Evolutionary conservation across 495 filamentous ascomycete genomes (phyloP), one percentile per base, ranked within the genome.

Genomic region (Aspergillus saccharolyticus): DNA sequence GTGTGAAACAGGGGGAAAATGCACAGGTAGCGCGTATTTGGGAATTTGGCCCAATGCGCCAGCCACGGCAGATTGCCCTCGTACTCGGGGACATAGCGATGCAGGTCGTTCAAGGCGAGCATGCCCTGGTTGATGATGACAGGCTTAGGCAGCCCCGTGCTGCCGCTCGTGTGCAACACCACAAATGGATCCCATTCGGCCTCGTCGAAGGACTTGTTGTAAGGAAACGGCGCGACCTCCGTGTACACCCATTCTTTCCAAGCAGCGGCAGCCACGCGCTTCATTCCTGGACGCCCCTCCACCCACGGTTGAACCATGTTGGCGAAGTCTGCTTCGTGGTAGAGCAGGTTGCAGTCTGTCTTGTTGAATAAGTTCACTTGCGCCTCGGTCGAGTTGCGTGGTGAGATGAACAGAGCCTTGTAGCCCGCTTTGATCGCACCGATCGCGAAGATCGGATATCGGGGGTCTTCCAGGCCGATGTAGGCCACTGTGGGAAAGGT

Each of bases 131-230:
- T 65, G 51, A 64, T 69, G 16, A 66, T 64, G 39, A 78, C 53
- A 4, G 75, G 76, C 58, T 78, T 78, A 1, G 76, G 76, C 19
- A 74, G 60, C 0, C 77, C 75, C 0, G 76, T 78, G 19, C 72
- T 74, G 15, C 76, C 77, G 7, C 72, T 76, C 3, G 77, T 78
- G 53, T 80, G 77, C 47, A 74, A 47, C 2, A 72, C 63, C 3
- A 74, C 50, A 52, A 57, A 65, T 1, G 71, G 71, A 22, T 71
- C 64, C 24, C 46, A 59, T 16, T 56, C 39, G 7, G 64, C 67
- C 39, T 74, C 60, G 20, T 59, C 63, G 33, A 70, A 74, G 16
- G 58, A 62, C 58, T 72, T 70, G 16, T 24, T 56, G 53, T 72
- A 74, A 3, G 63, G 62, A 48, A 68, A 72, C 4, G 55, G 46